These are phyloP conservation scores for Aspergillus asperescens DNA, from an alignment of 495 filamentous ascomycete genomes.

Conservation along the genomic window DNA sequence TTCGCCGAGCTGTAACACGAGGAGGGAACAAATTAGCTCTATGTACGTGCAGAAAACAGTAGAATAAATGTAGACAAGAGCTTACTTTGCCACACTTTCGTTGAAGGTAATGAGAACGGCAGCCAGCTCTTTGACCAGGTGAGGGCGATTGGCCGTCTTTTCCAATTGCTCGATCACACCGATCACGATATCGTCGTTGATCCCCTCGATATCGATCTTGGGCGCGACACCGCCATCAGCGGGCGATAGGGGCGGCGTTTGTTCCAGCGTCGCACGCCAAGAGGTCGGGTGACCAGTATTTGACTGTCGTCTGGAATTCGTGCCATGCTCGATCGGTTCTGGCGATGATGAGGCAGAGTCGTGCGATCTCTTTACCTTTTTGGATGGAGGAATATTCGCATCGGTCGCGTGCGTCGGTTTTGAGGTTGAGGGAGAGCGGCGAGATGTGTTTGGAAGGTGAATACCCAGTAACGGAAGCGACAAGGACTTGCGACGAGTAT, in stretches of 20 bases:
- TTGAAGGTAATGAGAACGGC: conserved; percentile 68
- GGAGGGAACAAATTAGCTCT: neutral
- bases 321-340: conserved; percentile 38
- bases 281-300: conserved; percentile 43
- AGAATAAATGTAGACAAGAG: conserved; percentile 1
- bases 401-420: conserved; percentile 49
- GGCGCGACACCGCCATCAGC: conserved; percentile 45
- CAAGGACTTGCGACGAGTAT: conserved; percentile 94
- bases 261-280: conserved; percentile 51
- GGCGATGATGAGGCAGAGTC: conserved; percentile 49
- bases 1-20: conserved; percentile 72
- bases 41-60: neutral
- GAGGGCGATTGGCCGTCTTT: conserved; percentile 86
- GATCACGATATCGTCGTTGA: conserved; percentile 92
- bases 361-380: conserved; percentile 84
- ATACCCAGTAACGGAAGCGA: conserved; percentile 92
- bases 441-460: conserved; percentile 73
- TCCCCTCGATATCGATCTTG: conserved; percentile 80
- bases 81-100: conserved; percentile 87
- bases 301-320: conserved; percentile 30
- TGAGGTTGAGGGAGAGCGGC: conserved; percentile 60
- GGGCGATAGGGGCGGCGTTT: conserved; percentile 87
- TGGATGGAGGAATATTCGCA: conserved; percentile 60
- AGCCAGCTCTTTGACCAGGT: conserved; percentile 91
- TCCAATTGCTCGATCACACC: conserved; percentile 88